Evolutionary conservation across 345 rosid species (phyloP), one percentile per base, ranked within the genome.

Genomic region (Salix arbutifolia): DNA sequence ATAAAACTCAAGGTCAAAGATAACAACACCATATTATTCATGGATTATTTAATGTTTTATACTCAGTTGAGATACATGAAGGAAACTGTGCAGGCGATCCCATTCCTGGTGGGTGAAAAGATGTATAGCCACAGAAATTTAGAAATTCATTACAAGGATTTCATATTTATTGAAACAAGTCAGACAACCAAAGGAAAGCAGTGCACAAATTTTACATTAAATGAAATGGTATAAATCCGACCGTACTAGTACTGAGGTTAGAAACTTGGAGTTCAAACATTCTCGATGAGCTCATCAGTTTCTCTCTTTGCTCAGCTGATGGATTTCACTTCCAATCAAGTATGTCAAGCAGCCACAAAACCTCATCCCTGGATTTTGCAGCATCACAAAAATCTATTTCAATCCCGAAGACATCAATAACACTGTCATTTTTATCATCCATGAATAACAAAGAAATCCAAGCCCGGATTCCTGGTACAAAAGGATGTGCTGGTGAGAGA

Each of bases 271-370:
- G 0, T n/a, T n/a, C 13, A n/a, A n/a, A n/a, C 28, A 12, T 56
- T 56, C 62, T 56, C 62, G 23, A 56, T 5, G 48, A 78, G 64
- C 53, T 38, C 18, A 19, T 38, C 18, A 19, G 76, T 9, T 35
- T 67, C 31, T 66, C 69, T 48, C 35, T 60, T 48, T 13, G 60
- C 14, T 35, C 44, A 70, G 65, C 48, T 64, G 26, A 68, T 38
- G 65, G 6, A 18, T 33, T 77, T 91, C 87, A 96, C 82, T 92
- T 92, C 99, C 99, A 96, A 79, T 94, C 97, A 76, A 94, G 92
- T 90, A 96, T 88, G 87, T 92, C 93, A 52, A 96, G 73, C 53
- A 96, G 89, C 98, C 98, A 93, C 87, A 96, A 83, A 37, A 96
- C 97, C 88, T 91, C 95, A 8, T 94, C 97, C 86, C 85, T 86